Percentiles rank a stretch among this genome's conserved stretches.
These are phyloP conservation scores for Pseudoneurospora amorphoporcata DNA, from an alignment of 495 filamentous ascomycete species.

Conservation along the genomic window DNA sequence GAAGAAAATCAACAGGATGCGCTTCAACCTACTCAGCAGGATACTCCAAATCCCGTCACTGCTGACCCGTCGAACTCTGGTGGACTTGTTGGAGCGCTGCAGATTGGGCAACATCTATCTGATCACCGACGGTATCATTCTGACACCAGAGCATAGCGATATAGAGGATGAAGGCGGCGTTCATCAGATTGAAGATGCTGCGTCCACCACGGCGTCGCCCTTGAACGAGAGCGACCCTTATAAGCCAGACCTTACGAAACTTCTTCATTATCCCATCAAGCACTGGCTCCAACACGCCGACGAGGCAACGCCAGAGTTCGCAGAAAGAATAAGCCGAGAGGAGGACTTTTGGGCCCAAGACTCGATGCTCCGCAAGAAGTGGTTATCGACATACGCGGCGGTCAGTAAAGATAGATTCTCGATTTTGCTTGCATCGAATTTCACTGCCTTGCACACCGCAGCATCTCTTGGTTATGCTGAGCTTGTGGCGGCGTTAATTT, in stretches of 20 bases:
- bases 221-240: background rate
- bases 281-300: constrained; percentile 27
- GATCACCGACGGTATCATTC: no score
- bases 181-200: no score
- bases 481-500: background rate
- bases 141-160: no score
- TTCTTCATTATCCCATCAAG: constrained; percentile 22
- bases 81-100: no score
- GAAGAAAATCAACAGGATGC: no score
- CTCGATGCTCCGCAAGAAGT: constrained; percentile 22
- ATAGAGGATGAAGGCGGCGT: no score
- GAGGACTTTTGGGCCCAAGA: constrained; percentile 25
- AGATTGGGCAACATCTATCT: no score
- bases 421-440: background rate
- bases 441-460: background rate
- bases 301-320: constrained; percentile 25
- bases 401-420: constrained; percentile 15
- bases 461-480: background rate
- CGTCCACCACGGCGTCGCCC: background rate
- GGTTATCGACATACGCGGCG: constrained; percentile 21
- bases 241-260: background rate
- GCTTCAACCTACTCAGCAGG: no score
- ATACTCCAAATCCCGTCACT: no score
- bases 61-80: no score
- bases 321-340: constrained; percentile 23